Conservation (phyloP, 305 asterid genomes). For the Fraxinus sp. region DNA sequence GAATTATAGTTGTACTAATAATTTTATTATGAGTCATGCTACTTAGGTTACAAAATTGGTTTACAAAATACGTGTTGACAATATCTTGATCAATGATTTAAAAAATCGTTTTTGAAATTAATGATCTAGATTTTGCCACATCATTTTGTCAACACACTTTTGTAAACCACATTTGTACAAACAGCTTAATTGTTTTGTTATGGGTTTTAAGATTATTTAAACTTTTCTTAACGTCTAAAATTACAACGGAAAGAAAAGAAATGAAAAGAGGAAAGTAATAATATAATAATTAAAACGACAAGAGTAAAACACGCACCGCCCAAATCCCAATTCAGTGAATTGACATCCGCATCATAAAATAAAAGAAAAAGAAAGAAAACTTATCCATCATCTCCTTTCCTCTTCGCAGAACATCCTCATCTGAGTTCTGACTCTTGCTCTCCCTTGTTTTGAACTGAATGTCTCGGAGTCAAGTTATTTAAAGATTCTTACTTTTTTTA, state of each 20-base stretch:
- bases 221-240: neutral
- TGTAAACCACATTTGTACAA: no score
- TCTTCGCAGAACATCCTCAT: neutral
- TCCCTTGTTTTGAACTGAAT: neutral
- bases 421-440: neutral
- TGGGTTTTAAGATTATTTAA: neutral
- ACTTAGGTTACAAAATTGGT: no score
- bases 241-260: neutral
- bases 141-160: no score
- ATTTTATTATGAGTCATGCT: no score
- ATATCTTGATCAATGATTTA: no score
- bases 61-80: no score
- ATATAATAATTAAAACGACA: neutral
- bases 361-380: neutral
- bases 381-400: neutral
- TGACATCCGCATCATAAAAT: constrained; percentile 12
- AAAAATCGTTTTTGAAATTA: no score
- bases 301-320: neutral
- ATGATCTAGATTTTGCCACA: no score
- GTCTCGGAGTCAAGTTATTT: neutral
- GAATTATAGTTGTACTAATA: neutral
- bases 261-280: neutral
- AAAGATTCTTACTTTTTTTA: constrained; percentile 14
- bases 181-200: no score
- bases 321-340: neutral